Base-by-base conservation (phyloP, 768 basidiomycete species). In the Pleurotus ostreatus region DNA sequence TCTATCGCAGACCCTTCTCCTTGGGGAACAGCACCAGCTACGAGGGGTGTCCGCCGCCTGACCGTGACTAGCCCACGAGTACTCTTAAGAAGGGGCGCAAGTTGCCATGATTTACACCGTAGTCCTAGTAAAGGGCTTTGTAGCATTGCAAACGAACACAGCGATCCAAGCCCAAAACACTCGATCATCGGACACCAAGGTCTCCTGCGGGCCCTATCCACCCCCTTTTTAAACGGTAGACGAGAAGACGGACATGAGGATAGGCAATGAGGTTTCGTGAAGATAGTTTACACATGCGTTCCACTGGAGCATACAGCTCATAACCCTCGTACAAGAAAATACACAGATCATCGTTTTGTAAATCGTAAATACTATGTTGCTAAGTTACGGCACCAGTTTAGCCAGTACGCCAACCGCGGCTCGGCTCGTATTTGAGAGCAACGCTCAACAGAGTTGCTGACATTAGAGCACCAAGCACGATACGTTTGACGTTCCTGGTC, bases 391-490 rank as follows among this genome's bases (percentile, higher is more conserved):
- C 57, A 63, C 73, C 76, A 76, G 26, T 26, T 61, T 12, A 71
- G 59, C 63, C 62, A 71, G 56, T 66, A 65, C 6, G 58, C 53
- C 34, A 78, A 49, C n/a, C 72, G 64, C 6, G 67, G 58, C 25
- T 75, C 70, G 0, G 62, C 63, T 13, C 63, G 62, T n/a, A 78
- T 53, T 56, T 69, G 68, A 4, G 61, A 59, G 57, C 71, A 68
- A 12, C 62, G 57, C 43, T 64, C 58, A 22, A 78, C 25, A 15
- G 61, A 46, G 15, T 56, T 55, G 25, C 72, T 61, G n/a, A 75
- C 67, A 8, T 65, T 60, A 49, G 49, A 60, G 62, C 72, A 78
- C 60, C 74, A 74, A 34, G 58, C 63, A 11, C 62, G 56, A 45
- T 80, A 78, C 23, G 57, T 40, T 45, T 46, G 30, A 38, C 60